Conservation (phyloP, 257 asterid genomes). For the Solanum chaucha region DNA sequence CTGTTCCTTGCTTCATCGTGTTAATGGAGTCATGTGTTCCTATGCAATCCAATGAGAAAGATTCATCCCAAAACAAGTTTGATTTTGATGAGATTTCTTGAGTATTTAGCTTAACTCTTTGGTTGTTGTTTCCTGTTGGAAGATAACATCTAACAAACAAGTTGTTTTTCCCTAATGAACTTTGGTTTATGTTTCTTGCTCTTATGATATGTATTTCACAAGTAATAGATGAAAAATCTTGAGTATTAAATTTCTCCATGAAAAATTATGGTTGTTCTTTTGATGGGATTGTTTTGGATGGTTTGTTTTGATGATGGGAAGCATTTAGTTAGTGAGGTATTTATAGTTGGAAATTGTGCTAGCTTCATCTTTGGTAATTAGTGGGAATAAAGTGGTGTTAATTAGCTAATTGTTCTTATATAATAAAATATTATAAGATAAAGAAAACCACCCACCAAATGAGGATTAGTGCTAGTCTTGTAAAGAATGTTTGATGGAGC, state of each 20-base stretch:
- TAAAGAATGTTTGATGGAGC: neutral
- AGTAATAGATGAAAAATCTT: constrained; percentile 1
- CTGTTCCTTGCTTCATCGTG: constrained; percentile 21
- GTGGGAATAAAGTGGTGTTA: constrained; percentile 3
- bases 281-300: neutral
- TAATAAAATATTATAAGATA: neutral
- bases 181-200: constrained; percentile 26
- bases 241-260: constrained; percentile 19
- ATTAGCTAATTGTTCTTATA: neutral
- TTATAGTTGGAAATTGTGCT: neutral
- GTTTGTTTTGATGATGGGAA: neutral
- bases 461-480: neutral
- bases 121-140: constrained; percentile 33
- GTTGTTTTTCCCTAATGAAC: constrained; percentile 7
- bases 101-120: constrained; percentile 34
- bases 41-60: neutral
- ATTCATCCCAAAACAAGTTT: constrained; percentile 33
- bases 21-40: constrained; percentile 26
- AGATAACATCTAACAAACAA: constrained; percentile 56
- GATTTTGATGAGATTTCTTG: constrained; percentile 34
- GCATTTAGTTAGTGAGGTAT: neutral
- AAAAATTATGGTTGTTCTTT: neutral
- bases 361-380: neutral
- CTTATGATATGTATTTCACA: constrained; percentile 31
- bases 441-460: neutral